phyloP scores from a whole-genome alignment of 495 filamentous ascomycete genomes.

The Penicillium maclennaniae region DNA sequence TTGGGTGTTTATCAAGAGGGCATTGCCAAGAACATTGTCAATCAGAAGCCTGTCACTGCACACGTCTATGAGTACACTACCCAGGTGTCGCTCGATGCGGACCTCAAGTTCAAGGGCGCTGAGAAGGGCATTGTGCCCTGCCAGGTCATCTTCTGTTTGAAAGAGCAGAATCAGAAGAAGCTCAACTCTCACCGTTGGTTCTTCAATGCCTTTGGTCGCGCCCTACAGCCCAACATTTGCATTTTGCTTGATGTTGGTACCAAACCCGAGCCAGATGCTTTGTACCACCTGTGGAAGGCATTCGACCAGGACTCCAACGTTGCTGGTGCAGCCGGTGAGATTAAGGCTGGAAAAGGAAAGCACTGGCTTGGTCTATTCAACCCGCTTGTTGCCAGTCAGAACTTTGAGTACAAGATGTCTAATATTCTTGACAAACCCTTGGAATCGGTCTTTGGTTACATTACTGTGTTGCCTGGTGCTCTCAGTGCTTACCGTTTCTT shows the following conservation, averaged over 20 bases:
- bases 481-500: constrained; percentile 95
- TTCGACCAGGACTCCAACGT: constrained; percentile 97
- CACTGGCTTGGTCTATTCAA: constrained; percentile 80
- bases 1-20: constrained; percentile 99
- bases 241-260: constrained; percentile 96
- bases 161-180: constrained; percentile 97
- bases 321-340: constrained; percentile 94
- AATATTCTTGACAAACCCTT: constrained; percentile 98
- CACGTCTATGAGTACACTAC: constrained; percentile 99
- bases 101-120: constrained; percentile 97
- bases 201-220: constrained; percentile 95
- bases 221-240: constrained; percentile 92
- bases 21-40: constrained; percentile 98
- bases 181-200: constrained; percentile 99
- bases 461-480: constrained; percentile 93
- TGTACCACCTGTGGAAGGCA: constrained; percentile 99
- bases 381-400: constrained; percentile 92
- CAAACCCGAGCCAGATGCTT: constrained; percentile 73
- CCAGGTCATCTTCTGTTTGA: constrained; percentile 97
- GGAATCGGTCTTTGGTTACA: constrained; percentile 96
- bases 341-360: constrained; percentile 91
- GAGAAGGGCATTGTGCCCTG: constrained; percentile 99
- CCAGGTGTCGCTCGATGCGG: constrained; percentile 90
- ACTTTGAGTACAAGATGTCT: constrained; percentile 99
- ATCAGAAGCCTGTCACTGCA: constrained; percentile 75